These are phyloP conservation scores for Crithidia mellificae DNA, from an alignment of 208 protist genomes.

Conservation along the genomic window DNA sequence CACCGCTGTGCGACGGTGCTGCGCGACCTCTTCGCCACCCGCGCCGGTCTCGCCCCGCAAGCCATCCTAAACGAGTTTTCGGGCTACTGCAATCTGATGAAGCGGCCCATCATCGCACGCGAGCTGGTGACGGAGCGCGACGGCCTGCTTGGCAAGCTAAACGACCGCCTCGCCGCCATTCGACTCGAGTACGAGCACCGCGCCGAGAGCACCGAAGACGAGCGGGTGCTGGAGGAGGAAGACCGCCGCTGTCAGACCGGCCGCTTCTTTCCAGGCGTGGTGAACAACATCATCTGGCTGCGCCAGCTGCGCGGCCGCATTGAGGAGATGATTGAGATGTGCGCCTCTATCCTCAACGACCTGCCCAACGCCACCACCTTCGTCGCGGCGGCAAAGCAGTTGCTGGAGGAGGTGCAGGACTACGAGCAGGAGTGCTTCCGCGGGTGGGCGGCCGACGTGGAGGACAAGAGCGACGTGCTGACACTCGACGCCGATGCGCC, in stretches of 20 bases:
- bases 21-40: constrained; percentile 71
- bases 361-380: constrained; percentile 71
- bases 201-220: constrained; percentile 70
- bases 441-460: constrained; percentile 77
- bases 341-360: constrained; percentile 75
- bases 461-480: constrained; percentile 65
- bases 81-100: constrained; percentile 81
- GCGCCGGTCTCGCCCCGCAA: constrained; percentile 75
- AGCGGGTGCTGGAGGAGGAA: constrained; percentile 78
- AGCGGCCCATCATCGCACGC: constrained; percentile 82
- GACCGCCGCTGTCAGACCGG: constrained; percentile 87
- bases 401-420: constrained; percentile 85
- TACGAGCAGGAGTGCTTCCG: constrained; percentile 86
- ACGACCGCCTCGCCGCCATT: constrained; percentile 83
- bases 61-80: constrained; percentile 85
- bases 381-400: constrained; percentile 43
- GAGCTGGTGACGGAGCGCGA: constrained; percentile 88
- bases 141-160: constrained; percentile 82
- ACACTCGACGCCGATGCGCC: constrained; percentile 82
- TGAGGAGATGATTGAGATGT: constrained; percentile 82
- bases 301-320: constrained; percentile 79
- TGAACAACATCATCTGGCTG: constrained; percentile 92
- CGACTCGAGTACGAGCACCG: constrained; percentile 89
- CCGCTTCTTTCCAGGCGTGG: constrained; percentile 89
- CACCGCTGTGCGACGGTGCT: constrained; percentile 79